Evolutionary conservation across 1,139 yeast species (phyloP), one percentile per base, ranked within the genome.

Genomic region (Sporopachydermia cereana): DNA sequence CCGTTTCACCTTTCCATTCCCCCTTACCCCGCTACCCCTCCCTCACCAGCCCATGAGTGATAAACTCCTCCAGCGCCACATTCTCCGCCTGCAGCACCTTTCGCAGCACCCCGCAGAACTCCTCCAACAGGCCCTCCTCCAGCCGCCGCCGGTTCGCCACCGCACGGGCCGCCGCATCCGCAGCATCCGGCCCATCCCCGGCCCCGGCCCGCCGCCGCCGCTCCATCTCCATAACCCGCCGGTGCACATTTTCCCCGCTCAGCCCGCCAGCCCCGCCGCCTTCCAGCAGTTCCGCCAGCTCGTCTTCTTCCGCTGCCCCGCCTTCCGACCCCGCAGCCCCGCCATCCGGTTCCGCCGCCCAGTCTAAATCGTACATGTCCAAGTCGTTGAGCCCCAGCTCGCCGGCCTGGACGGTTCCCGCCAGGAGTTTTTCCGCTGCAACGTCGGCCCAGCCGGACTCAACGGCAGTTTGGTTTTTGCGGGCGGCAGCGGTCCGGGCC

Each of bases 11-110:
- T 58, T 48, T 41, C 36, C 47, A 51, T 36, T 43, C 58, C 47
- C 60, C 53, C 45, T 57, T 53, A 41, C 62, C 55, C 48, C 63
- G 66, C 41, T n/a, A n/a, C n/a, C n/a, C n/a, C n/a, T n/a, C n/a
- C n/a, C n/a, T n/a, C n/a, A n/a, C n/a, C n/a, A n/a, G n/a, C n/a
- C n/a, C 30, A 12, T 27, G 30, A 12, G n/a, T 27, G n/a, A 27
- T 27, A 27, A 27, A 27, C 30, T 27, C 30, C n/a, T 27, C n/a
- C 30, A 27, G 12, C 30, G n/a, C 14, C 14, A 12, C 30, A n/a
- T 27, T 27, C n/a, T 27, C 30, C 12, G 30, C 12, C 12, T n/a
- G 12, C n/a, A 27, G n/a, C n/a, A 27, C 14, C n/a, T n/a, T 27
- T n/a, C 30, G 30, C n/a, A 27, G n/a, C n/a, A 12, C 30, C 30